Evolutionary conservation across 805 yeast genomes (phyloP).

Genomic region (Priceomyces castillae): DNA sequence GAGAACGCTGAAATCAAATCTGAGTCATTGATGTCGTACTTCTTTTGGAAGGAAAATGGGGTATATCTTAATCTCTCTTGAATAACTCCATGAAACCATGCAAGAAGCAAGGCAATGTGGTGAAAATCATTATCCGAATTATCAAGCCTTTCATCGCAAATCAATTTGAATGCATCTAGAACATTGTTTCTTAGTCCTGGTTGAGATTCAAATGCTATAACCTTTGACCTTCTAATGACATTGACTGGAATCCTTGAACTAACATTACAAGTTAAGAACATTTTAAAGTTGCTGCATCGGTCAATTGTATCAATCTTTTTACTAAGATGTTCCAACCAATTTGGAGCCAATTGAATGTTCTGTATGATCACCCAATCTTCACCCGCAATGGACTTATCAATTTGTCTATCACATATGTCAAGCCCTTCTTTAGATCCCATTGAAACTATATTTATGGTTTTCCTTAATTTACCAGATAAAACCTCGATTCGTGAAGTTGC

Average conservation of each 20-base stretch:
- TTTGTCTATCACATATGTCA: conserved; percentile 53
- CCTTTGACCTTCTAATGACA: conserved; percentile 51
- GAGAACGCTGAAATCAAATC: conserved; percentile 55
- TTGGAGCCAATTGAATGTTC: conserved; percentile 70
- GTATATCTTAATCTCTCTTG: conserved; percentile 56
- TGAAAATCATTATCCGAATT: conserved; percentile 41
- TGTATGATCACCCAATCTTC: conserved; percentile 78
- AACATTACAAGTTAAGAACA: conserved; percentile 65
- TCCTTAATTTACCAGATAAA: conserved; percentile 32
- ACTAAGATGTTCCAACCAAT: conserved; percentile 58
- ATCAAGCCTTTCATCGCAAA: conserved; percentile 13
- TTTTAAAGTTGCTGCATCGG: conserved; percentile 38
- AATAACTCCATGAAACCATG: conserved; percentile 70
- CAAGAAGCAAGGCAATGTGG: conserved; percentile 50
- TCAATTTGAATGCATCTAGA: conserved; percentile 31
- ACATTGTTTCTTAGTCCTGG: conserved; percentile 57
- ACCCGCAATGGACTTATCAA: conserved; percentile 41
- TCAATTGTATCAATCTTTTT: conserved; percentile 37
- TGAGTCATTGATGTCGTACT: conserved; percentile 70
- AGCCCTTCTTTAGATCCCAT: conserved; percentile 74
- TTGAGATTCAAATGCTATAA: conserved; percentile 59
- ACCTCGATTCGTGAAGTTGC: conserved; percentile 53
- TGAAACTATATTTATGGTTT: conserved; percentile 47
- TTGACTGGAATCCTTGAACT: conserved; percentile 51
- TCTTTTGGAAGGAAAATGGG: conserved; percentile 60